phyloP scores from a whole-genome alignment of 352 stramenopile species.

The Globisporangium polare region DNA sequence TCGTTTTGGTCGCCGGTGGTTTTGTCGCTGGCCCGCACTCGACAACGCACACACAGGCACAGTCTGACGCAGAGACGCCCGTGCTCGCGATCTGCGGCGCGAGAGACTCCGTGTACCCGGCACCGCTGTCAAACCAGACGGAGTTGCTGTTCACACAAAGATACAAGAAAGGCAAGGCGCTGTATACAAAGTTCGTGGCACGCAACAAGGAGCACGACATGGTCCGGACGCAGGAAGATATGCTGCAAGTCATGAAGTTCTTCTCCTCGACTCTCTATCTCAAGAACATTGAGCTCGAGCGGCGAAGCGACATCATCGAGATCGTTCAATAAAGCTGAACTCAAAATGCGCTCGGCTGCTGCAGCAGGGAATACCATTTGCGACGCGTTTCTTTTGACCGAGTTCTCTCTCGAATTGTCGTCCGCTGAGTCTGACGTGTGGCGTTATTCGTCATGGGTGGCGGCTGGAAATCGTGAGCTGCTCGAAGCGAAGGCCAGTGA shows the following conservation, averaged over 20 bases:
- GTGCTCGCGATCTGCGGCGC: conserved; percentile 39
- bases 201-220: conserved; percentile 49
- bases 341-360: not conserved
- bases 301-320: conserved; percentile 53
- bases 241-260: conserved; percentile 59
- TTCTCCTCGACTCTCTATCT: conserved; percentile 46
- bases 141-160: conserved; percentile 22
- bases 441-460: too few species aligned
- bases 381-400: too few species aligned
- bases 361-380: too few species aligned
- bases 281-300: conserved; percentile 46
- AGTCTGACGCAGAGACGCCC: conserved; percentile 29
- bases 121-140: conserved; percentile 23
- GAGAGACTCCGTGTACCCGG: conserved; percentile 36
- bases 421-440: too few species aligned
- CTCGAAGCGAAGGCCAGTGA: not conserved
- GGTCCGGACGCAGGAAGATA: conserved; percentile 44
- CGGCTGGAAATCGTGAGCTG: too few species aligned
- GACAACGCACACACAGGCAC: not conserved
- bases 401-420: too few species aligned
- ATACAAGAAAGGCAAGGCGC: conserved; percentile 17
- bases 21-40: conserved; percentile 32
- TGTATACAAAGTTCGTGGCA: conserved; percentile 12
- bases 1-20: conserved; percentile 51
- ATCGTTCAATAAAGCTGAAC: conserved; percentile 16